Base-by-base conservation (phyloP, 2,329 filamentous ascomycete species). In the Fusarium oligoseptatum region DNA sequence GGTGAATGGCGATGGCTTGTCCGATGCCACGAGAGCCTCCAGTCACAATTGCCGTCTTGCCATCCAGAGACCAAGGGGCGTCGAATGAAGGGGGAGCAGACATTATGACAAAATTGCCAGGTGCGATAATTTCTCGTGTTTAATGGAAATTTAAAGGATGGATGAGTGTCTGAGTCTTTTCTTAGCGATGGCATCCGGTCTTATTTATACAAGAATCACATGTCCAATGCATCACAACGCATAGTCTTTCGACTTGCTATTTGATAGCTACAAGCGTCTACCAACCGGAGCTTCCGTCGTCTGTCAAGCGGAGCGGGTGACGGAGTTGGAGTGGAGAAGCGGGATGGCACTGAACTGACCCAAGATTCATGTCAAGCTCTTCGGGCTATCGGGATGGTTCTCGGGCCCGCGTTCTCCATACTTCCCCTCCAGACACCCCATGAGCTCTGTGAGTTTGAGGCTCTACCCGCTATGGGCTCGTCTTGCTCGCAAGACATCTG, bases 21-120 rank as follows among this genome's bases (percentile, higher is more conserved):
- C 56, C 66, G 22, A 68, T 68, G 20, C 66, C 62, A 6, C 66
- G 61, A 36, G 66, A 68, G 17, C 36, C 61, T 6, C 66, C 62
- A 14, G 66, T 66, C 14, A 68, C 56, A 24, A 68, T 45, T 10
- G 61, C 66, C 14, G 66, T 66, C 66, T 68, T 68, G 22, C 57
- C 62, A 9, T 37, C 29, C 15, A 68, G 56, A 7, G 56, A 57
- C 55, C 55, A 57, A 11, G 55, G 55, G 2, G 55, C 34, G 1
- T 57, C 55, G n/a, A 20, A 36, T n/a, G 55, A 57, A 6, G 55
- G 55, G 9, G 55, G 55, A 3, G 55, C 17, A 27, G 55, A n/a
- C 55, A 57, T 57, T 57, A 2, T 57, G 55, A 39, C 9, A 7
- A 9, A 11, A 11, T 15, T 24, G 5, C 27, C 2, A 6, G 8